Conservation (phyloP, 2,329 filamentous ascomycete genomes). For the Colletotrichum viniferum region DNA sequence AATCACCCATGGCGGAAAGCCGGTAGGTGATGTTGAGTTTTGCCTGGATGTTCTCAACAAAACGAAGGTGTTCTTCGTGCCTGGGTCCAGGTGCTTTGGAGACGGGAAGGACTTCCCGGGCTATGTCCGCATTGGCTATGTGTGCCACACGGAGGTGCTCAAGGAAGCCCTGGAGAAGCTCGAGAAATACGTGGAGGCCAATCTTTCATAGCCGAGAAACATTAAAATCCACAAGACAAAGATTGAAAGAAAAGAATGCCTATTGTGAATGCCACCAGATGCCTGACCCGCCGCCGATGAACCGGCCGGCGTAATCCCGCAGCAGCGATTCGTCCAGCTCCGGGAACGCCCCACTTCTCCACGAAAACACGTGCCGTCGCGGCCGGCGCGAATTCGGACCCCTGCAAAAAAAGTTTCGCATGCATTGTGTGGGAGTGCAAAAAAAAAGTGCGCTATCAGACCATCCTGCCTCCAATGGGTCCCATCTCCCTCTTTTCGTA, state of each 20-base stretch:
- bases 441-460: conserved; percentile 22
- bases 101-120: conserved; percentile 68
- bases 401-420: conserved; percentile 28
- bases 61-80: conserved; percentile 76
- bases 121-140: conserved; percentile 80
- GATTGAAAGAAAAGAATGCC: neutral
- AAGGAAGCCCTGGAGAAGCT: conserved; percentile 64
- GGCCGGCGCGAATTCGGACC: conserved; percentile 15
- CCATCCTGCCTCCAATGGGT: conserved; percentile 16
- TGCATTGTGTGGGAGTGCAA: conserved; percentile 8
- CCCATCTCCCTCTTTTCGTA: conserved; percentile 12
- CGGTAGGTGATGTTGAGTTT: conserved; percentile 75
- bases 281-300: neutral
- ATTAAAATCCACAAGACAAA: neutral
- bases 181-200: conserved; percentile 39
- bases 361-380: conserved; percentile 23
- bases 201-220: neutral
- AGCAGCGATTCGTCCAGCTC: neutral
- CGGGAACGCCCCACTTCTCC: neutral
- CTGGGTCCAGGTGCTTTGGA: conserved; percentile 77
- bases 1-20: conserved; percentile 64
- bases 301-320: conserved; percentile 1
- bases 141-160: conserved; percentile 72
- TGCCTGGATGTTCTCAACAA: conserved; percentile 71
- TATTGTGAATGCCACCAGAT: neutral